Evolutionary conservation across 2,329 filamentous ascomycete genomes (phyloP), one percentile per base, ranked within the genome.

Genomic region (Magnaporthiopsis poae): DNA sequence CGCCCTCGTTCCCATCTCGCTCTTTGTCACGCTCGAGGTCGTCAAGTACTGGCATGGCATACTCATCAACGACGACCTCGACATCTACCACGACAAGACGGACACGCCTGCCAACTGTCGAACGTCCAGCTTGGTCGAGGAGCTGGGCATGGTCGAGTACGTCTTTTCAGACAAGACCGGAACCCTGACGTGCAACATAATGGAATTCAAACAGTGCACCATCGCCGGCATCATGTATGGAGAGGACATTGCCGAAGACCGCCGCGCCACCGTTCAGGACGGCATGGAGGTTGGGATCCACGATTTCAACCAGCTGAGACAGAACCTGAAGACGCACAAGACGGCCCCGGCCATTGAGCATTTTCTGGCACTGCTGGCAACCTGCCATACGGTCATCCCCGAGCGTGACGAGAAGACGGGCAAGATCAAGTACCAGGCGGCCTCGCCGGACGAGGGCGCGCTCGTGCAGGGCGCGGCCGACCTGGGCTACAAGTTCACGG

Each of bases 21-120:
- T 99, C 3, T 99, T 99, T 76, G 95, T 99, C 69, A 99, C 95
- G 0, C 88, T 99, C 65, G 95, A 99, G 78, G 85, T 99, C 71
- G 94, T 99, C 80, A 99, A 99, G 78, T 97, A 98, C 75, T 96
- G 90, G 82, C 93, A 96, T 71, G 95, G 92, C n/a, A 95, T 95
- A 72, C 86, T 99, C 69, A 99, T 99, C 77, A 96, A 96, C 75
- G 94, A 93, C 67, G 96, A 99, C 75, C 84, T 99, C 67, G 95
- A 99, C 75, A 99, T 99, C 72, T 99, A 99, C 79, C 92, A 99
- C 76, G 91, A 96, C 73, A 91, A 92, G 75, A 96, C 89, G 0
- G 93, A 99, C 73, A 99, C 94, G 0, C 92, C 95, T 15, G 93
- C 95, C 5, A 96, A 95, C 70, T 99, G 95, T 78, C 87, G 95